Conservation (phyloP, 2,329 filamentous ascomycete genomes). For the Venturia effusa region DNA sequence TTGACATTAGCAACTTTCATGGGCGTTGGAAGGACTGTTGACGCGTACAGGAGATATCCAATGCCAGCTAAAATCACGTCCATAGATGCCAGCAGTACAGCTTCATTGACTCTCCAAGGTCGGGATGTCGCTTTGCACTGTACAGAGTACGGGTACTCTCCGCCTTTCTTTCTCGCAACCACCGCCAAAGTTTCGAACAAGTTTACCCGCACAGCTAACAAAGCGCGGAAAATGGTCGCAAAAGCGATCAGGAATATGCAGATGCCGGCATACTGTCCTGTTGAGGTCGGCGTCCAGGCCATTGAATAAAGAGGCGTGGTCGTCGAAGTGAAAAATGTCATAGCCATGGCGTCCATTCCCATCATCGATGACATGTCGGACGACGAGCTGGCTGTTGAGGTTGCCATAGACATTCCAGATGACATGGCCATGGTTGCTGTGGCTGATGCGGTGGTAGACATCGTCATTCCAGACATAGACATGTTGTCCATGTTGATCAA, state of each 20-base stretch:
- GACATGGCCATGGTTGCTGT: conserved; percentile 5
- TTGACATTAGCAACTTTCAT: neutral
- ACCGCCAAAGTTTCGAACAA: conserved; percentile 11
- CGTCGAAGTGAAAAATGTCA: conserved; percentile 55
- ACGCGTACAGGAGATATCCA: conserved; percentile 72
- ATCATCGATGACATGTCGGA: conserved; percentile 13
- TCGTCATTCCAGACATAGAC: conserved; percentile 15
- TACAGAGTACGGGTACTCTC: conserved; percentile 6
- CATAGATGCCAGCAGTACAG: conserved; percentile 40
- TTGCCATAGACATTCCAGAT: conserved; percentile 10
- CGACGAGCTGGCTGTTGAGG: neutral
- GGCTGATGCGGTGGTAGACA: conserved; percentile 6
- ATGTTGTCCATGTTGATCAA: conserved; percentile 11
- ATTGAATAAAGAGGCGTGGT: conserved; percentile 54
- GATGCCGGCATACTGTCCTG: conserved; percentile 70
- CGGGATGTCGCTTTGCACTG: conserved; percentile 4
- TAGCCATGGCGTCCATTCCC: conserved; percentile 32
- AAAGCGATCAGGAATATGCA: conserved; percentile 85
- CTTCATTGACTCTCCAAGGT: conserved; percentile 10
- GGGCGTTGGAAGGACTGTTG: neutral
- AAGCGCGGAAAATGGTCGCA: conserved; percentile 54
- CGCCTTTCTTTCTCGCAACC: neutral
- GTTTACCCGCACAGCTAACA: conserved; percentile 46
- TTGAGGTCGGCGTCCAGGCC: conserved; percentile 60
- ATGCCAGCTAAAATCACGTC: conserved; percentile 65